Percentiles rank a stretch among this genome's conserved stretches.
Conservation (phyloP, 116 monocot genomes). For the Papilionanthe hybrid region DNA sequence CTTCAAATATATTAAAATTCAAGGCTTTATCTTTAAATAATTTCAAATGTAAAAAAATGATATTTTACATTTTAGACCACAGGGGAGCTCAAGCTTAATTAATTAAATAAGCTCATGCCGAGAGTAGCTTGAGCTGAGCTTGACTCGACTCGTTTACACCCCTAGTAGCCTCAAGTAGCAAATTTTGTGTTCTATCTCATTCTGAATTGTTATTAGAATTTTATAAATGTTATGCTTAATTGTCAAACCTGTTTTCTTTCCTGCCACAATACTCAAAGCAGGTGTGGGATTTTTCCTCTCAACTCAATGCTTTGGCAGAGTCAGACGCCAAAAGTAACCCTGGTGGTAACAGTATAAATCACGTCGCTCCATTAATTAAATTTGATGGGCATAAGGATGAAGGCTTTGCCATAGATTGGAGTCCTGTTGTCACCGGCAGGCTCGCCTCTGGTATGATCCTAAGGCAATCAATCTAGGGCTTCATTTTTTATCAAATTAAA, state of each 20-base stretch:
- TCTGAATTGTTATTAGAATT: neutral
- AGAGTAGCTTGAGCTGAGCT: no score
- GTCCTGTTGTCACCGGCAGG: slow-evolving; percentile 81
- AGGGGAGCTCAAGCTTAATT: no score
- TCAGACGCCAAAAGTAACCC: slow-evolving; percentile 44
- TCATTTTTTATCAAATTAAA: neutral
- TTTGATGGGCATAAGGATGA: slow-evolving; percentile 80
- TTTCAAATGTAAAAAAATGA: no score
- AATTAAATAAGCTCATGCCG: no score
- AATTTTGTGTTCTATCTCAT: neutral
- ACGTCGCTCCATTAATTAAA: slow-evolving; percentile 46
- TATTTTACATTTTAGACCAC: no score
- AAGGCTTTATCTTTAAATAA: no score
- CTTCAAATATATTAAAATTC: no score
- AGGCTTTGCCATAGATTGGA: slow-evolving; percentile 97
- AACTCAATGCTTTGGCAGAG: slow-evolving; percentile 69
- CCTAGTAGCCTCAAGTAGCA: neutral
- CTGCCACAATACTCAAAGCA: slow-evolving; percentile 17
- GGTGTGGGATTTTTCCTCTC: slow-evolving; percentile 83
- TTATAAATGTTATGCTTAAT: neutral
- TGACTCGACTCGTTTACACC: no score
- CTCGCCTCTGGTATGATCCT: slow-evolving; percentile 66
- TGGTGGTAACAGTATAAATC: slow-evolving; percentile 40
- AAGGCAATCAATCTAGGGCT: neutral
- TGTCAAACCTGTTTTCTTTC: neutral